These are phyloP conservation scores for Vigna nakashimae DNA, from an alignment of 306 rosid genomes.

Conservation along the genomic window DNA sequence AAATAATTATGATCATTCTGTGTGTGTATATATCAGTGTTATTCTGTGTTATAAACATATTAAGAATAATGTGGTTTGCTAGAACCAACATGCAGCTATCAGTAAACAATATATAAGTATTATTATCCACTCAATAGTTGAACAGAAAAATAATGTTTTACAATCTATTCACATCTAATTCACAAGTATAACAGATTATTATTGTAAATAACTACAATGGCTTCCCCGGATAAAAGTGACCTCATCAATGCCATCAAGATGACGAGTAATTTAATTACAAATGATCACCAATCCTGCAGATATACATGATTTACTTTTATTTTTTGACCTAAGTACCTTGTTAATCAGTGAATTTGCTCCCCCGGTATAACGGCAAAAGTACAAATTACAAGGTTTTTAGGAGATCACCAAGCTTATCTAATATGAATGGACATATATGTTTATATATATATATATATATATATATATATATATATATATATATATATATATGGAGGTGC, in stretches of 20 bases:
- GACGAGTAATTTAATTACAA: slow-evolving; percentile 37
- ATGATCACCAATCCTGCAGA: slow-evolving; percentile 40
- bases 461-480: not conserved
- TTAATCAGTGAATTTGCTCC: slow-evolving; percentile 24
- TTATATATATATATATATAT: too few species aligned
- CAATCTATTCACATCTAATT: slow-evolving; percentile 32
- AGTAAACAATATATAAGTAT: not conserved
- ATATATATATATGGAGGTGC: not conserved
- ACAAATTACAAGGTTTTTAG: slow-evolving; percentile 36
- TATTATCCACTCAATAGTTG: slow-evolving; percentile 15
- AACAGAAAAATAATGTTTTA: slow-evolving; percentile 25
- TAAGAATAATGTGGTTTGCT: too few species aligned
- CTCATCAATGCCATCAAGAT: slow-evolving; percentile 32
- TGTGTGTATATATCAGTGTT: too few species aligned
- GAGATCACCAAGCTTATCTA: slow-evolving; percentile 7
- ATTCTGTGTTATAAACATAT: too few species aligned
- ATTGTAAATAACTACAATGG: slow-evolving; percentile 27
- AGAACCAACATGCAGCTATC: not conserved
- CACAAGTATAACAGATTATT: slow-evolving; percentile 35
- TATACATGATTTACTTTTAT: slow-evolving; percentile 50
- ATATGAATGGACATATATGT: not conserved
- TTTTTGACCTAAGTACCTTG: slow-evolving; percentile 42
- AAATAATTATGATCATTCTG: too few species aligned
- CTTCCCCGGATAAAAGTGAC: slow-evolving; percentile 27
- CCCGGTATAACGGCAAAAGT: slow-evolving; percentile 22